Evolutionary conservation across 1,284 basidiomycete genomes (phyloP), one percentile per base, ranked within the genome.

Genomic region (Heliocybe sulcata): DNA sequence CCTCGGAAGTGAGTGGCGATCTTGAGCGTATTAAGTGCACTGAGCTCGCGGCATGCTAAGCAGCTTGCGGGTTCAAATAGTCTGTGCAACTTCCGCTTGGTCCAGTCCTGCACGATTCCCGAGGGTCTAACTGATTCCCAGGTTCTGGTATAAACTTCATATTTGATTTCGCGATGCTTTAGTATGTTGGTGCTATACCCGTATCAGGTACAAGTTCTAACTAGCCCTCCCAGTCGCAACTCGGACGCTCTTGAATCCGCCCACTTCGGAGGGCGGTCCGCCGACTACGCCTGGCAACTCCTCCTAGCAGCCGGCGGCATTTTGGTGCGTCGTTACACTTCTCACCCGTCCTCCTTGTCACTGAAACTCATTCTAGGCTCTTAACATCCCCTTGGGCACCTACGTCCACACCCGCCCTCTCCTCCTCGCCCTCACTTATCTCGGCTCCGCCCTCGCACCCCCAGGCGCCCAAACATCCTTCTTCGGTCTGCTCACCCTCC

Each of bases 211-310:
- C n/a, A 25, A 12, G 22, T 8, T 27, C 16, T 53, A 14, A 25
- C 35, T 8, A 14, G 10, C 3, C 27, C 4, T 52, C 51, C 26
- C n/a, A 91, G 89, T 64, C 85, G 82, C 55, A 83, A 81, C 54
- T 75, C 81, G 12, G 73, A 82, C 57, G 74, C 80, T 38, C 72
- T 93, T 3, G 90, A 93, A 67, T 70, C 74, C 19, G 72, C 73
- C n/a, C 74, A 82, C 48, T 92, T 82, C 63, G 59, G 66, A 1
- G 67, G 74, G 16, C 77, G 79, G 53, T 86, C 87, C 1, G 77
- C 86, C 1, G 89, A 92, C 67, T 79, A 84, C 53, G 85, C 84
- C 23, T 90, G 83, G 80, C 90, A 90, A 60, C 73, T 87, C n/a
- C 63, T 81, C 55, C 67, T 85, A 38, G 80, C 84, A 19, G 70